Base-by-base conservation (phyloP, 495 filamentous ascomycete species). In the Trichoderma erinaceum region DNA sequence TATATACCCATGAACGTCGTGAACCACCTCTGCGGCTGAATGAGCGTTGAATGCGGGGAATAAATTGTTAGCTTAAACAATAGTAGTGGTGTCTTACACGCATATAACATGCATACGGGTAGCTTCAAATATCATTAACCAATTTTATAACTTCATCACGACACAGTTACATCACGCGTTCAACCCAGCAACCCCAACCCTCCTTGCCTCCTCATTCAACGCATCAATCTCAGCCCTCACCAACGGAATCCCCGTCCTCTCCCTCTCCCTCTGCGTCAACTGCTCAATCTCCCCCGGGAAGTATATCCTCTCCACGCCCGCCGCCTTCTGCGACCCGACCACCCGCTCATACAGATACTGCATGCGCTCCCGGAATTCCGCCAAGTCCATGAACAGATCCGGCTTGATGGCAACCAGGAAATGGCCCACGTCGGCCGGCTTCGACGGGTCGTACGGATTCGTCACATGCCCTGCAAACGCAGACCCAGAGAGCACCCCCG, bases 251-350 rank as follows among this genome's bases (percentile, higher is more conserved):
- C 90, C 90, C 13, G 80, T 78, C 44, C 68, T 73, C 43, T 80
- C 64, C 41, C 90, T 80, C 69, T 84, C 75, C 70, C 87, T 82
- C 67, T 87, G 78, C 0, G 72, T 86, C 63, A 88, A 68, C 71
- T 87, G 86, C 78, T 93, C 90, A 68, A 92, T 86, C 77, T 93
- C 90, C 1, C 90, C 90, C 0, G 90, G 90, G 73, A 91, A 93
- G 71, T 90, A 93, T 10, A 93, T 90, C 63, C 85, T 78, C 4
- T 91, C 88, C n/a, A 92, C 88, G 0, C 87, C 89, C 2, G 79
- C 82, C 80, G 87, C 87, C 77, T 82, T 90, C 27, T 91, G 86
- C 0, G 82, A 83, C 8, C 81, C 84, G 0, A 88, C 83, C 7
- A 91, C 89, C 27, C 83, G 75, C 73, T 84, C 77, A 73, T 92